Conservation (phyloP, 2,329 filamentous ascomycete species). For the Penicillium glabrum region DNA sequence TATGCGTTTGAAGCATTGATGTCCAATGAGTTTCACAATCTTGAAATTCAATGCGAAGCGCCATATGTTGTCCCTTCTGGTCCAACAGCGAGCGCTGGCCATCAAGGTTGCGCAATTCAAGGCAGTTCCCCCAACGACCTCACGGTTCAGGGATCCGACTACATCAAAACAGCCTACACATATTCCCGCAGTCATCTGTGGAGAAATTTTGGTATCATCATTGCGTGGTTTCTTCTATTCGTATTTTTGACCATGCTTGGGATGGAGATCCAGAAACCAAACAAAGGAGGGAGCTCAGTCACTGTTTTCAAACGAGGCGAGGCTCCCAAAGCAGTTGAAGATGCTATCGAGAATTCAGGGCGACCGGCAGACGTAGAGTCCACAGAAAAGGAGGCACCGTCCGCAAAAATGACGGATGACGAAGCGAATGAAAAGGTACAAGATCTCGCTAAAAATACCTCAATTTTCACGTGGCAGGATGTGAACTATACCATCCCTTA, state of each 20-base stretch:
- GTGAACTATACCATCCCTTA: slow-evolving; percentile 68
- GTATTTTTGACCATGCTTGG: slow-evolving; percentile 72
- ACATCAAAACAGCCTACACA: slow-evolving; percentile 55
- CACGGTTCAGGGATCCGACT: slow-evolving; percentile 55
- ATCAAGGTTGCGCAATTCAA: slow-evolving; percentile 61
- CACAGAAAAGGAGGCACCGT: slow-evolving; percentile 28
- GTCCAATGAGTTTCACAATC: slow-evolving; percentile 67
- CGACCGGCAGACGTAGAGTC: slow-evolving; percentile 54
- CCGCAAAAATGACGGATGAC: slow-evolving; percentile 18
- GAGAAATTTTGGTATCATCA: slow-evolving; percentile 77
- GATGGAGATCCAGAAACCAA: slow-evolving; percentile 75
- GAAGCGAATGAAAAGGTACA: slow-evolving; percentile 35
- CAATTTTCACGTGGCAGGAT: slow-evolving; percentile 81
- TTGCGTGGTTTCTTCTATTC: slow-evolving; percentile 74
- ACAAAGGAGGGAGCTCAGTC: slow-evolving; percentile 76
- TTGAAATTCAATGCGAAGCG: slow-evolving; percentile 55
- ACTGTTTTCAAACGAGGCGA: slow-evolving; percentile 73
- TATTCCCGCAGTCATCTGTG: slow-evolving; percentile 61
- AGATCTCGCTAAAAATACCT: slow-evolving; percentile 63
- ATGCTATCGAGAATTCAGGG: slow-evolving; percentile 53
- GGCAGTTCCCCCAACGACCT: slow-evolving; percentile 56
- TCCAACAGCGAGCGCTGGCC: slow-evolving; percentile 45
- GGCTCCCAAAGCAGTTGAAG: slow-evolving; percentile 58
- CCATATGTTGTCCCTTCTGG: slow-evolving; percentile 59
- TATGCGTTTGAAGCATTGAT: slow-evolving; percentile 70